Base-by-base conservation (phyloP, 2,329 filamentous ascomycete species). In the Westerdykella ornata region DNA sequence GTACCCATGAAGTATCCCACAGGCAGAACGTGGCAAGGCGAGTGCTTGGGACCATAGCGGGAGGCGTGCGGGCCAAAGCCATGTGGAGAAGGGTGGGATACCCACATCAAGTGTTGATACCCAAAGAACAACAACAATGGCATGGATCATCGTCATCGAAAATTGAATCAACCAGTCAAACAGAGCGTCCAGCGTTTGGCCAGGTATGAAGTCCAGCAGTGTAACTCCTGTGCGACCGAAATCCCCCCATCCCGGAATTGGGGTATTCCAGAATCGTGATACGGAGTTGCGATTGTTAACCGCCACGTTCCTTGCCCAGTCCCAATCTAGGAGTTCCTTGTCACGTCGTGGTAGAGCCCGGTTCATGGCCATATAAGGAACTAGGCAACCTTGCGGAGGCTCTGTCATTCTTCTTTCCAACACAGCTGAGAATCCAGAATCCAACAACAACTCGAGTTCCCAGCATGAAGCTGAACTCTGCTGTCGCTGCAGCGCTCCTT, bases 401-500 rank as follows among this genome's bases (percentile, higher is more conserved):
- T 16, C 12, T n/a, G 13, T 32, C 30, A 32, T 13, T 16, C 12
- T 16, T 32, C 30, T 32, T 16, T 16, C 15, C 30, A 32, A 9
- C 20, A 22, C 20, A 9, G 20, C 20, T n/a, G 26, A 8, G 26
- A 29, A 29, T 29, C 30, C 6, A 5, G 30, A 32, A 32, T 32
- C 20, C 20, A 22, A 5, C 30, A 39, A 7, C 7, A 32, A 32
- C 30, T 30, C 28, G 13, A 31, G 17, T 13, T 14, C 18, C 19
- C 43, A 52, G 35, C n/a, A 59, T 59, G 55, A 53, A 51, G 44
- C 39, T 44, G 32, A 40, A 41, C 13, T 39, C 33, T 20, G 18
- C 37, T 17, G 30, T 43, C 16, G 34, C 45, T 13, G 19, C 53
- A 9, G 44, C 44, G 33, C 47, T 57, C 22, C 36, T 46, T 43